Evolutionary conservation across 108 stramenopile genomes (phyloP).

Genomic region (Skeletonema costatum): DNA sequence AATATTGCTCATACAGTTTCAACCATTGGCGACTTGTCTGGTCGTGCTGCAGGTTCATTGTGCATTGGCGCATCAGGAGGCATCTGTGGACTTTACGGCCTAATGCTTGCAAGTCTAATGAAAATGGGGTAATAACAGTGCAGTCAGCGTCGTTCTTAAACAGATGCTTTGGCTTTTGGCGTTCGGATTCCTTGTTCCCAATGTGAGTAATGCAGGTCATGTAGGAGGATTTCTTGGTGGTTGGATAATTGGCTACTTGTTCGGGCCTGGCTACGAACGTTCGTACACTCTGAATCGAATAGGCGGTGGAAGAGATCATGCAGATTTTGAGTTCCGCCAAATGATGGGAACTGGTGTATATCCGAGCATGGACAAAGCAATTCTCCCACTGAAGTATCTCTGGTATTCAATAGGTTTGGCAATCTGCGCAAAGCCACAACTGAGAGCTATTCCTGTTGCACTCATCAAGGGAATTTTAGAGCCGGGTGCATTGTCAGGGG

Average conservation of each 20-base stretch:
- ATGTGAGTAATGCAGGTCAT: conserved; percentile 71
- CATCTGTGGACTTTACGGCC: conserved; percentile 77
- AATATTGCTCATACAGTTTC: conserved; percentile 56
- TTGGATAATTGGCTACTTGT: conserved; percentile 55
- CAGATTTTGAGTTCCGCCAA: conserved; percentile 59
- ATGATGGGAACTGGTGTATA: conserved; percentile 72
- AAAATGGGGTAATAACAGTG: conserved; percentile 64
- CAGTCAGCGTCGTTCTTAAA: conserved; percentile 45
- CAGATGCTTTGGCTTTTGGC: conserved; percentile 62
- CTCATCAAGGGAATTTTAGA: conserved; percentile 35
- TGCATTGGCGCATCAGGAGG: conserved; percentile 78
- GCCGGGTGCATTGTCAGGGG: conserved; percentile 40
- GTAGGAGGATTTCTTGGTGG: conserved; percentile 82
- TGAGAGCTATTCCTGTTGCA: conserved; percentile 42
- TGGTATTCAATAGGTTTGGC: conserved; percentile 40
- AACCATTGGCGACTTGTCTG: conserved; percentile 27
- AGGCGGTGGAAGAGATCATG: conserved; percentile 51
- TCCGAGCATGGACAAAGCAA: conserved; percentile 35
- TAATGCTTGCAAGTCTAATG: conserved; percentile 63
- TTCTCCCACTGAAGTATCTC: conserved; percentile 56
- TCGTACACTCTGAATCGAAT: conserved; percentile 47
- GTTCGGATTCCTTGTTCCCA: conserved; percentile 54
- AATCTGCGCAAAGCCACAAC: conserved; percentile 27
- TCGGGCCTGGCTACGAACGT: conserved; percentile 67
- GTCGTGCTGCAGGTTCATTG: conserved; percentile 30